phyloP scores from a whole-genome alignment of 352 stramenopile species.

The Thraustochytrium striatum region DNA sequence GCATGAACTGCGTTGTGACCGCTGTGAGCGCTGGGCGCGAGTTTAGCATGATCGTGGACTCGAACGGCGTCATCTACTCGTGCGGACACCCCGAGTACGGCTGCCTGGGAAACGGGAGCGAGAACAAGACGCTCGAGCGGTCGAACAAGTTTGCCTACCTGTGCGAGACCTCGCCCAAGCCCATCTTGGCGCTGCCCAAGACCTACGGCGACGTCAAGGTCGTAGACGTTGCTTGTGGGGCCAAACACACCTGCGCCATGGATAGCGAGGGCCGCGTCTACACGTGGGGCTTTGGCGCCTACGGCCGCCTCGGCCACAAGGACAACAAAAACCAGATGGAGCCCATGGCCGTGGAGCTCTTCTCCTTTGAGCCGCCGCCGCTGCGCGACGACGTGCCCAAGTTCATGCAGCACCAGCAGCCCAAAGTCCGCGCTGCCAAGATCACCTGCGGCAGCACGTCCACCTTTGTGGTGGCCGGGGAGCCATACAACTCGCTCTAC shows the following conservation, averaged over 20 bases:
- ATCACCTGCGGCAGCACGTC: constrained; percentile 45
- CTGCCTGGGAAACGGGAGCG: constrained; percentile 42
- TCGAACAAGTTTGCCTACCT: constrained; percentile 40
- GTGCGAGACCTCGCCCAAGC: constrained; percentile 8
- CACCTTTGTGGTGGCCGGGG: constrained; percentile 43
- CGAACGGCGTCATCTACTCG: constrained; percentile 39
- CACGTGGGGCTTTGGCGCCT: constrained; percentile 49
- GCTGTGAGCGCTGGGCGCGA: constrained; percentile 19
- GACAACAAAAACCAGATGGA: constrained; percentile 49
- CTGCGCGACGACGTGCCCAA: constrained; percentile 34
- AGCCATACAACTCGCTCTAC: constrained; percentile 44
- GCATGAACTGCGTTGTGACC: background rate
- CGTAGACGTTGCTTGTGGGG: constrained; percentile 42
- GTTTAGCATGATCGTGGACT: constrained; percentile 44
- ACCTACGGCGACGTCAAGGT: constrained; percentile 29
- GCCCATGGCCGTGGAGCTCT: constrained; percentile 34
- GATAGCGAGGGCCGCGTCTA: constrained; percentile 37
- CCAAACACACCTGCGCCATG: constrained; percentile 47
- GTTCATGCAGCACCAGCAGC: constrained; percentile 45
- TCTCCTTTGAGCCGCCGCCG: constrained; percentile 33
- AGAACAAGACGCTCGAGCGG: constrained; percentile 38
- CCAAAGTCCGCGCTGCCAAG: constrained; percentile 24
- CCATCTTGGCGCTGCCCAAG: constrained; percentile 9
- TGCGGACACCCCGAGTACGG: constrained; percentile 42
- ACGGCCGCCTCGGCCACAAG: constrained; percentile 32